Evolutionary conservation across 192 early-diverging fungal genomes (phyloP), one percentile per base, ranked within the genome.

Genomic region (Physocladia obscura): DNA sequence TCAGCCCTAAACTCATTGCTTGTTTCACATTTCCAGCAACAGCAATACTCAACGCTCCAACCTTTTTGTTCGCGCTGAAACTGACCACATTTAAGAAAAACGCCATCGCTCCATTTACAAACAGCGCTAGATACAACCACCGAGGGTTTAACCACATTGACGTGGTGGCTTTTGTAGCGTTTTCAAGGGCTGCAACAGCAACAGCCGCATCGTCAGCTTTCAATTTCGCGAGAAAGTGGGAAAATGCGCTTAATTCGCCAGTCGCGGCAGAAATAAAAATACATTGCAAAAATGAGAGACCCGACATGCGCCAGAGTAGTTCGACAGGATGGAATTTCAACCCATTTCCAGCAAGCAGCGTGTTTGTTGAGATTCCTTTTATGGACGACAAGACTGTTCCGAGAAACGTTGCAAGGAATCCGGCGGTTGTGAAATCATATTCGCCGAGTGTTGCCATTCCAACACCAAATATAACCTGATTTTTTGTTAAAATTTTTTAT

Each of bases 61-160:
- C 93, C 61, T 90, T 88, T 63, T 89, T 90, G 78, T 90, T 96
- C n/a, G 93, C 91, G 0, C 87, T 89, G 54, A 96, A 94, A 47
- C 87, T 89, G 27, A 89, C 90, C n/a, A 89, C 79, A 74, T 96
- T 96, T 8, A 96, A 76, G 67, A 85, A 85, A 78, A 96, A 96
- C 8, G 94, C 94, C 67, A 94, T 84, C 13, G 82, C 67, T 0
- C 92, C 93, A 65, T 96, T 96, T 34, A 88, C 79, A 2, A 83
- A 52, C 49, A 96, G 78, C 0, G 89, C 91, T 44, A 77, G 35
- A 4, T 76, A 57, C 27, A 69, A 29, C 67, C 67, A 69, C 55
- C 34, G 34, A 74, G 37, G 26, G 44, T 65, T 65, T 22, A 38
- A 65, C 30, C 37, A 65, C 4, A 65, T 29, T 8, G 0, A 21